Evolutionary conservation across 495 filamentous ascomycete species (phyloP).

Genomic region (Penicillium cataractarum): DNA sequence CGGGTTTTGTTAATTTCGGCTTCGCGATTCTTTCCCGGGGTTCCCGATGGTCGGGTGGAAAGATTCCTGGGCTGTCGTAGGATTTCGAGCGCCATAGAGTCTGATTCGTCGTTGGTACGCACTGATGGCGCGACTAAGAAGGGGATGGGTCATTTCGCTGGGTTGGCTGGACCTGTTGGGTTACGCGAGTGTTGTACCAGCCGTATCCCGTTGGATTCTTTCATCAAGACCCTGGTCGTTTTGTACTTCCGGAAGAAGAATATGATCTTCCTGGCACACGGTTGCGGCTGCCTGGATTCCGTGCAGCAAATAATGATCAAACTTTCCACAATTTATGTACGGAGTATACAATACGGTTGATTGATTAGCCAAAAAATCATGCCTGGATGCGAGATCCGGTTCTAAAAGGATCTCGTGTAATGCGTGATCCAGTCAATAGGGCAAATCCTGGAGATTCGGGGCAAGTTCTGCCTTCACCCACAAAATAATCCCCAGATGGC

Average conservation of each 20-base stretch:
- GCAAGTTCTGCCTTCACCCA: not conserved
- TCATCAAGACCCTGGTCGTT: not conserved
- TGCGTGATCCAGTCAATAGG: not conserved
- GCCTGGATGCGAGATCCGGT: not conserved
- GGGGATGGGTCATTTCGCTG: not conserved
- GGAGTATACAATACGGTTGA: not conserved
- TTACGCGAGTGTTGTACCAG: not conserved
- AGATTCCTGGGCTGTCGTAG: not conserved
- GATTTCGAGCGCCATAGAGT: not conserved
- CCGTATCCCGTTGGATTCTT: not conserved
- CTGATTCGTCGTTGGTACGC: not conserved
- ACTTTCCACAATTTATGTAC: not conserved
- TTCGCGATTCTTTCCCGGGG: not conserved
- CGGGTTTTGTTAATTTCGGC: not conserved
- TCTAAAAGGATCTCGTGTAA: not conserved
- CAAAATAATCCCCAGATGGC: not conserved
- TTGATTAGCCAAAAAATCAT: not conserved
- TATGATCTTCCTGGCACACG: not conserved
- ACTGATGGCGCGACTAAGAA: not conserved
- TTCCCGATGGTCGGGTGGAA: conserved; percentile 1
- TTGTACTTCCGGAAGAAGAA: conserved; percentile 1
- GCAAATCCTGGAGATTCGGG: not conserved
- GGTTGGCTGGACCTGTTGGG: not conserved
- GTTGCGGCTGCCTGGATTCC: not conserved
- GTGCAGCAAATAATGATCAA: not conserved